Base-by-base conservation (phyloP, 2,329 filamentous ascomycete genomes). In the Akanthomyces lecanii region DNA sequence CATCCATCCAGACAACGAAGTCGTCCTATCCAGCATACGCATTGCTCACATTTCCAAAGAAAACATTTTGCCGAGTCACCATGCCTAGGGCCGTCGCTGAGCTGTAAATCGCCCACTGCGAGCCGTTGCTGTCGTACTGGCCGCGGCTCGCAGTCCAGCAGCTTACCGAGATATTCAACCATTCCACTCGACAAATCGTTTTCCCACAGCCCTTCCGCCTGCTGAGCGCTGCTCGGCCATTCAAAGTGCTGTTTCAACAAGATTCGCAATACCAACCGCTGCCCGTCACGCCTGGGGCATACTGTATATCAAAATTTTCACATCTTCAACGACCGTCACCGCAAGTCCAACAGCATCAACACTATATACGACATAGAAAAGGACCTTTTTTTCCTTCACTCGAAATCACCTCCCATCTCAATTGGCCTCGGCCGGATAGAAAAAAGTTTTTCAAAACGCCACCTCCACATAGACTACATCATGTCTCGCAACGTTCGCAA, bases 101-200 rank as follows among this genome's bases (percentile, higher is more conserved):
- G 89, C 90, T 94, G 89, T 96, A 92, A 93, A 91, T 85, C 79
- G 60, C 85, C 87, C 87, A 88, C 89, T 92, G 86, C 88, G 88
- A 87, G 85, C 82, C 79, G 73, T 77, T 77, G 74, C 74, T 74
- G 70, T 72, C 72, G 40, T 54, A 75, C 73, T 76, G 65, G 71
- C 69, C 72, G 66, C 82, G 85, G 85, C 85, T 84, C 85, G 87
- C 85, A 92, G 90, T 91, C 89, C 89, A 87, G 86, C 89, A 92
- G 90, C 88, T 89, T 88, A 87, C 81, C 86, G 89, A 92, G 83
- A 81, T 84, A 85, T 73, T 76, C 82, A 79, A 78, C 76, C 79
- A 81, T 84, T 76, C 74, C 67, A 75, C 75, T 87, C 83, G 86
- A 89, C 86, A 82, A 64, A 56, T 63, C 45, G 56, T 61, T 86